Conservation (phyloP, 2,329 filamentous ascomycete species). For the Diaporthe capsici region DNA sequence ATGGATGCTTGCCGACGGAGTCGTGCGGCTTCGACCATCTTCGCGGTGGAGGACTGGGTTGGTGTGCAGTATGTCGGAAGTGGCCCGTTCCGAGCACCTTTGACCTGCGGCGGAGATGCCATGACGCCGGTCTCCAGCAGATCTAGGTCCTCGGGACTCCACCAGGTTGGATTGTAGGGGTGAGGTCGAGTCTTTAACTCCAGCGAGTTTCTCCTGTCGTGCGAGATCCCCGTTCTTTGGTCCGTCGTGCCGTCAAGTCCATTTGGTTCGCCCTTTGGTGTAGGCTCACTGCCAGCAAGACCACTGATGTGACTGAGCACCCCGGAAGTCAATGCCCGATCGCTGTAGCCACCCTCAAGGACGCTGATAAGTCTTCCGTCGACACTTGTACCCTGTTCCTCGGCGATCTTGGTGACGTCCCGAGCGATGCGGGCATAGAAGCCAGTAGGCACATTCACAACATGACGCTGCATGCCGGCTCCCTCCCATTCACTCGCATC, state of each 20-base stretch:
- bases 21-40: slow-evolving; percentile 78
- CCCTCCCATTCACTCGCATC: slow-evolving; percentile 97
- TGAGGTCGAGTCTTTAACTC: slow-evolving; percentile 50
- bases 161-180: slow-evolving; percentile 80
- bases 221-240: slow-evolving; percentile 61
- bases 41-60: slow-evolving; percentile 89
- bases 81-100: slow-evolving; percentile 68
- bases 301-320: slow-evolving; percentile 92
- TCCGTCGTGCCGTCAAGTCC: slow-evolving; percentile 73
- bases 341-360: slow-evolving; percentile 95
- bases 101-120: slow-evolving; percentile 63
- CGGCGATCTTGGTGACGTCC: slow-evolving; percentile 85
- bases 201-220: slow-evolving; percentile 50
- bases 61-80: slow-evolving; percentile 86
- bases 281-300: slow-evolving; percentile 71
- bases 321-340: slow-evolving; percentile 89
- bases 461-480: slow-evolving; percentile 93
- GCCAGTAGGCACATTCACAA: slow-evolving; percentile 94
- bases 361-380: slow-evolving; percentile 93
- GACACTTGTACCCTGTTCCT: slow-evolving; percentile 82
- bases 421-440: slow-evolving; percentile 94
- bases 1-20: slow-evolving; percentile 75
- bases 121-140: slow-evolving; percentile 75
- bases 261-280: slow-evolving; percentile 55
- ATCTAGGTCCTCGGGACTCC: slow-evolving; percentile 76